Evolutionary conservation across 148 eudicot genomes (phyloP).

Genomic region (Nepenthes mirabilis): DNA sequence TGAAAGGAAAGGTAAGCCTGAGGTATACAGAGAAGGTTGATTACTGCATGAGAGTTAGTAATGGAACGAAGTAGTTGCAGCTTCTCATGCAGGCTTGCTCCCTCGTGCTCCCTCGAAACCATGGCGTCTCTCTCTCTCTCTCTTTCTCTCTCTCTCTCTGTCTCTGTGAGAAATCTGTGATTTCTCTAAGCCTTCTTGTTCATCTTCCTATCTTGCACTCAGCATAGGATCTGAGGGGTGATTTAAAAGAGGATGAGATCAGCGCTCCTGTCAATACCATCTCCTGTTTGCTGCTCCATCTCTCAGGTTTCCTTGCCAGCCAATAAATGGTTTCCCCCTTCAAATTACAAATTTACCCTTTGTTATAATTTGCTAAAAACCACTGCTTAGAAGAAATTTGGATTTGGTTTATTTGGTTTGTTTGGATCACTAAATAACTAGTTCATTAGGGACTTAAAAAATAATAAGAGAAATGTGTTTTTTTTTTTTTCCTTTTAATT

Average conservation of each 20-base stretch:
- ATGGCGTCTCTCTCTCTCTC: constrained; percentile 10
- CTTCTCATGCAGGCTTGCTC: constrained; percentile 72
- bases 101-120: constrained; percentile 73
- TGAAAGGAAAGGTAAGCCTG: background rate
- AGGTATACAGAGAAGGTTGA: constrained; percentile 1
- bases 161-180: no score
- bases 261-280: constrained; percentile 49
- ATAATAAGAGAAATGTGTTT: no score
- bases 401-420: no score
- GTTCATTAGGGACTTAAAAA: no score
- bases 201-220: constrained; percentile 7
- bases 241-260: constrained; percentile 22
- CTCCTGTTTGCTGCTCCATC: constrained; percentile 45
- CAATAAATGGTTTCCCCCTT: no score
- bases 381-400: no score
- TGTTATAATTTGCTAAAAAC: no score
- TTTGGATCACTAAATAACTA: no score
- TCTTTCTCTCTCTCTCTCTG: constrained; percentile 7
- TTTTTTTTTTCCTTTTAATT: no score
- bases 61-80: constrained; percentile 91
- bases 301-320: background rate
- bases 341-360: no score
- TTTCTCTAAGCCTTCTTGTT: background rate
- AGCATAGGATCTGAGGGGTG: constrained; percentile 16
- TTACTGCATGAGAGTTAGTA: constrained; percentile 93